phyloP scores from a whole-genome alignment of 2,329 filamentous ascomycete species.

The Fusarium sp. region DNA sequence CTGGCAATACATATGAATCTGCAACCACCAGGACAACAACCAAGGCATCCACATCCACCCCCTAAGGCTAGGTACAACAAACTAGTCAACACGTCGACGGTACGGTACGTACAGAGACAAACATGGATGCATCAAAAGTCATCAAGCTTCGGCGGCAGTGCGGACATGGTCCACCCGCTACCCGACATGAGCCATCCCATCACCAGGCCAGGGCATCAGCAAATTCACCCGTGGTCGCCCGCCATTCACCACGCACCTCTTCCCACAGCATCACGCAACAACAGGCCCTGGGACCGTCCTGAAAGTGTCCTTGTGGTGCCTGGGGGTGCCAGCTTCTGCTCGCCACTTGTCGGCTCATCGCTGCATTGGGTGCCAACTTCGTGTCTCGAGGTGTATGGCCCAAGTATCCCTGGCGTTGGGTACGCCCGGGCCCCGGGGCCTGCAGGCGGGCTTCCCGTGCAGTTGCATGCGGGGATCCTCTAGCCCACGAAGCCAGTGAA shows the following conservation, averaged over 20 bases:
- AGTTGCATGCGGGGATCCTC: constrained; percentile 38
- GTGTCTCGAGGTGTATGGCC: constrained; percentile 47
- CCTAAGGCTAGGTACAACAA: constrained; percentile 33
- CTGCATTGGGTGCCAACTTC: constrained; percentile 44
- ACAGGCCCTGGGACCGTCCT: constrained; percentile 10
- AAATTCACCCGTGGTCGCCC: constrained; percentile 12
- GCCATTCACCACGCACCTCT: constrained; percentile 12
- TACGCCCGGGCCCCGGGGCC: constrained; percentile 39
- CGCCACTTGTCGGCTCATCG: constrained; percentile 47
- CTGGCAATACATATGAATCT: constrained; percentile 29
- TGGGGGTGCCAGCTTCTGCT: constrained; percentile 30
- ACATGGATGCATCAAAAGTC: constrained; percentile 32
- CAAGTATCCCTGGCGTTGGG: constrained; percentile 43
- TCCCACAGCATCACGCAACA: constrained; percentile 27
- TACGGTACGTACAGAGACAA: constrained; percentile 5
- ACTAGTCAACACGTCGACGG: background rate
- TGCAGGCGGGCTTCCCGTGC: constrained; percentile 44
- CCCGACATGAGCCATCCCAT: constrained; percentile 6
- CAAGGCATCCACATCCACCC: constrained; percentile 32
- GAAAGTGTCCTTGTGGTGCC: background rate
- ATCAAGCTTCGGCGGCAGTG: constrained; percentile 12
- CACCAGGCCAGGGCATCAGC: constrained; percentile 4
- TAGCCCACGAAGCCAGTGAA: constrained; percentile 39
- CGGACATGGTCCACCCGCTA: constrained; percentile 3
- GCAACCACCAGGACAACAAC: constrained; percentile 17